phyloP scores from a whole-genome alignment of 345 rosid genomes.

The Euphorbia peplus region DNA sequence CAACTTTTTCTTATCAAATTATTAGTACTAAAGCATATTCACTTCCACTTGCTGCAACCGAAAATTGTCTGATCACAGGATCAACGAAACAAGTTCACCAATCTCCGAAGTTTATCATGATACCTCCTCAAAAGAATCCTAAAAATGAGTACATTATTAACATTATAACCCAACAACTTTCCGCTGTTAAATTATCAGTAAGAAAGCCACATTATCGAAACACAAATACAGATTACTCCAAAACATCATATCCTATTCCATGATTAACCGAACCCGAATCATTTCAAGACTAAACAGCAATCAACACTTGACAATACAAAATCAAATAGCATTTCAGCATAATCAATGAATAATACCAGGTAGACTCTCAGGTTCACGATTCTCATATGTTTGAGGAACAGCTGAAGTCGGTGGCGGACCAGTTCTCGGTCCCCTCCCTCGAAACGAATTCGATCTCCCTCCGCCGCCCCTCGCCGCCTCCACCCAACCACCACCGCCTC shows the following conservation, averaged over 20 bases:
- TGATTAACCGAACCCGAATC: no score
- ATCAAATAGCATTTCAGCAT: neutral
- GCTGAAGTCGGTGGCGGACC: neutral
- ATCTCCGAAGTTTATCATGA: neutral
- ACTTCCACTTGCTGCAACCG: neutral
- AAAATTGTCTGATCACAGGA: neutral
- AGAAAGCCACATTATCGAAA: neutral
- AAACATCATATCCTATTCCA: no score
- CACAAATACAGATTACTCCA: no score
- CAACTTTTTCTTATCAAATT: neutral
- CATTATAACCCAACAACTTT: no score
- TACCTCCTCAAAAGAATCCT: neutral
- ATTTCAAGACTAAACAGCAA: no score
- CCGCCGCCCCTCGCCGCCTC: neutral
- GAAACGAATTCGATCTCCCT: neutral
- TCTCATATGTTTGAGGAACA: neutral
- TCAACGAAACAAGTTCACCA: neutral
- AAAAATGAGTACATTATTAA: neutral
- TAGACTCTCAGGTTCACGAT: neutral
- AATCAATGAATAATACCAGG: neutral
- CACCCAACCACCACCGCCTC: neutral
- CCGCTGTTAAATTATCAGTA: no score
- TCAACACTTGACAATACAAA: neutral
- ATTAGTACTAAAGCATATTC: neutral
- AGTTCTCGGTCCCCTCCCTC: neutral